A percentile compares a stretch with the other conserved stretches of the same genome.
Conservation (phyloP, 352 stramenopile genomes). For the Globisporangium takayamanum region DNA sequence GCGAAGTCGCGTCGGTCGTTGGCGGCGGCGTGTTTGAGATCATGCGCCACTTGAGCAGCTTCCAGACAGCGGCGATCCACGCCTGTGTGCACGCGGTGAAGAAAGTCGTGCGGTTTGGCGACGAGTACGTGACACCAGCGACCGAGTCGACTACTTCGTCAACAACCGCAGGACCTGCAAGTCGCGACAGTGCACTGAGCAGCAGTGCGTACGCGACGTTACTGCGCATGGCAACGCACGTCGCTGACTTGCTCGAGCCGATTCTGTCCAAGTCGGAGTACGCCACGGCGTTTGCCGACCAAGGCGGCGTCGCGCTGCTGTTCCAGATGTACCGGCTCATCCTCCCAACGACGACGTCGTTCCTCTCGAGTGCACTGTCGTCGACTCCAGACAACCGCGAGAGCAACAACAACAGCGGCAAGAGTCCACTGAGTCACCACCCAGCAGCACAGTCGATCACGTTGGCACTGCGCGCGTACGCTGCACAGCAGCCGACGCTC, state of each 20-base stretch:
- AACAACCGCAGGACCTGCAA: too few species aligned
- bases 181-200: neutral
- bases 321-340: conserved; percentile 88
- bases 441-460: conserved; percentile 86
- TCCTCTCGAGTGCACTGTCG: conserved; percentile 55
- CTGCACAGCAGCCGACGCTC: conserved; percentile 80
- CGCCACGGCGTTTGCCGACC: conserved; percentile 85
- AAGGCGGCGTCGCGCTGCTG: conserved; percentile 85
- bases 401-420: neutral
- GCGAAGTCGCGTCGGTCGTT: conserved; percentile 90
- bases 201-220: conserved; percentile 28
- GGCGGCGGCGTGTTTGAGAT: conserved; percentile 94
- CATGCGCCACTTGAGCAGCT: conserved; percentile 91
- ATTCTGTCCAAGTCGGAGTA: conserved; percentile 94
- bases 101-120: conserved; percentile 80
- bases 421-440: conserved; percentile 65
- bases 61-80: conserved; percentile 83
- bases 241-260: conserved; percentile 92
- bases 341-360: conserved; percentile 71
- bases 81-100: conserved; percentile 88
- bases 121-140: conserved; percentile 36
- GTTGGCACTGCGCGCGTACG: conserved; percentile 84
- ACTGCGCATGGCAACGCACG: conserved; percentile 63
- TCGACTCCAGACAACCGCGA: conserved; percentile 7
- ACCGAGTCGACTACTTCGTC: neutral